phyloP scores from a whole-genome alignment of 495 filamentous ascomycete genomes.

The Xylaria flabelliformis region DNA sequence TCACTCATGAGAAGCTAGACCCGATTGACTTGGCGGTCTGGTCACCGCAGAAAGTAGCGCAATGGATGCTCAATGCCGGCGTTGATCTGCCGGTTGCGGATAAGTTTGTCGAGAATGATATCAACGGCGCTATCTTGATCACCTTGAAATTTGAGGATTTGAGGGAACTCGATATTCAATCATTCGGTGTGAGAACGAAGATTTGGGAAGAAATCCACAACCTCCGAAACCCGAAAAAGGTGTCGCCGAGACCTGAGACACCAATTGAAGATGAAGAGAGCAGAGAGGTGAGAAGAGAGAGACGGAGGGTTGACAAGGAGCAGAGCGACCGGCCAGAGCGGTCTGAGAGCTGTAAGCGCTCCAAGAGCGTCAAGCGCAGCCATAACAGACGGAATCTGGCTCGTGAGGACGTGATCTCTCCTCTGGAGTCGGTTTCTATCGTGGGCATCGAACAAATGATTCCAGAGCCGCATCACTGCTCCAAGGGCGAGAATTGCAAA shows the following conservation, averaged over 20 bases:
- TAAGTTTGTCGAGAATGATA: constrained; percentile 88
- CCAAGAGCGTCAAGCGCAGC: constrained; percentile 45
- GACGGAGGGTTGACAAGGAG: constrained; percentile 43
- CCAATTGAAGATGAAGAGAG: constrained; percentile 62
- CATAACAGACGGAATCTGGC: constrained; percentile 52
- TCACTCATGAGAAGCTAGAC: constrained; percentile 62
- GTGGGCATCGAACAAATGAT: constrained; percentile 89
- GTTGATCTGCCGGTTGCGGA: constrained; percentile 77
- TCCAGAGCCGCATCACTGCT: constrained; percentile 83
- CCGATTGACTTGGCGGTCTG: constrained; percentile 65
- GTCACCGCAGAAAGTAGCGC: constrained; percentile 76
- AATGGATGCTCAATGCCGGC: constrained; percentile 76
- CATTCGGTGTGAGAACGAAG: constrained; percentile 87
- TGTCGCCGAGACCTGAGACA: constrained; percentile 59
- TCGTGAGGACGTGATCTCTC: constrained; percentile 70
- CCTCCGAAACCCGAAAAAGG: constrained; percentile 64
- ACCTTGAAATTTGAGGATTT: constrained; percentile 89
- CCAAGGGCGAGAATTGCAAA: constrained; percentile 86
- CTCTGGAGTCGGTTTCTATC: constrained; percentile 85
- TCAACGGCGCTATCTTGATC: constrained; percentile 81
- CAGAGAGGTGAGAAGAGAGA: constrained; percentile 48
- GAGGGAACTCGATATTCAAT: constrained; percentile 91
- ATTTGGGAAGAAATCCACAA: constrained; percentile 84
- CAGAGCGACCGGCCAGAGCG: constrained; percentile 40
- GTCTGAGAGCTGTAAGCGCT: constrained; percentile 49